phyloP scores from a whole-genome alignment of 495 filamentous ascomycete species.

The Annulohypoxylon bovei region DNA sequence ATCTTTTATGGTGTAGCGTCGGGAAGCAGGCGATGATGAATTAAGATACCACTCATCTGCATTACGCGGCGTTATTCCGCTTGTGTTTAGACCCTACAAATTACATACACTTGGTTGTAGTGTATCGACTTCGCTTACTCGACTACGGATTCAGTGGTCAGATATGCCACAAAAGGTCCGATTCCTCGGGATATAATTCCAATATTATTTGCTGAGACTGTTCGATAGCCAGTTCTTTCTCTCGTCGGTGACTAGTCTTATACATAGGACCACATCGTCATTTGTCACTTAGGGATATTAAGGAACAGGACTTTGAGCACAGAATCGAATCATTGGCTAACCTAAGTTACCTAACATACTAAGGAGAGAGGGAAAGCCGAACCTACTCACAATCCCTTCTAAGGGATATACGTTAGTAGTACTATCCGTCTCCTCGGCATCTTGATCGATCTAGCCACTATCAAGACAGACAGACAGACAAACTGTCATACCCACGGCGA shows the following conservation, averaged over 20 bases:
- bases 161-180: neutral
- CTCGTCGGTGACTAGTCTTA: too few species aligned
- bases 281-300: too few species aligned
- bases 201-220: neutral
- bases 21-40: slow-evolving; percentile 13
- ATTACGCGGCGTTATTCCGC: slow-evolving; percentile 35
- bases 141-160: neutral
- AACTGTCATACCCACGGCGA: slow-evolving; percentile 10
- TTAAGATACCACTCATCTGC: slow-evolving; percentile 36
- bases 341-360: too few species aligned
- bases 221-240: neutral
- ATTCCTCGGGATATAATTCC: neutral
- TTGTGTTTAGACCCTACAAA: slow-evolving; percentile 22
- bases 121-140: neutral
- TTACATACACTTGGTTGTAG: neutral
- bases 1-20: slow-evolving; percentile 84
- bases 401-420: neutral
- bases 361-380: neutral
- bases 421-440: neutral
- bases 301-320: too few species aligned
- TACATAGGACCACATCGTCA: neutral
- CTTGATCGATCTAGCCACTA: neutral
- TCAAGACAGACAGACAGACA: too few species aligned
- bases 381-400: neutral
- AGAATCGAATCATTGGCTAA: too few species aligned